phyloP scores from a whole-genome alignment of 371 early-diverging fungal genomes.

The Synchytrium microbalum region DNA sequence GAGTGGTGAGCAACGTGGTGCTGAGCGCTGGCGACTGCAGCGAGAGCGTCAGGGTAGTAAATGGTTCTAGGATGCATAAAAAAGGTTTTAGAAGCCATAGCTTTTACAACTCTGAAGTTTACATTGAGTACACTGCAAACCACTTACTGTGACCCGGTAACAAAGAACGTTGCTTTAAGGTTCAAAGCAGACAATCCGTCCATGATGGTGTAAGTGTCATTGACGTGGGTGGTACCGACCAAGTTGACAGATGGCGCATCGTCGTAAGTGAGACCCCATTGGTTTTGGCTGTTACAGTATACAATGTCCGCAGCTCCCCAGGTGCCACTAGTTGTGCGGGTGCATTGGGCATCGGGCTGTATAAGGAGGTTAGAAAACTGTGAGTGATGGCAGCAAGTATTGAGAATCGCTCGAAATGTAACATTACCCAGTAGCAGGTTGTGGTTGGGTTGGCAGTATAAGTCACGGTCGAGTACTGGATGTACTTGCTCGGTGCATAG shows the following conservation, averaged over 20 bases:
- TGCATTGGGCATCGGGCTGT: background rate
- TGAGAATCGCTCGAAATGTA: too few relatives aligned
- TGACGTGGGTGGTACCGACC: background rate
- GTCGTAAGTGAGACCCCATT: background rate
- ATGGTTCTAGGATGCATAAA: too few relatives aligned
- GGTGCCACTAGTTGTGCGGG: background rate
- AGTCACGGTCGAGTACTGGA: background rate
- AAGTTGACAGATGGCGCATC: background rate
- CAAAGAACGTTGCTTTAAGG: constrained; percentile 34
- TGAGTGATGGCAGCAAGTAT: too few relatives aligned
- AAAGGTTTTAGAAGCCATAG: too few relatives aligned
- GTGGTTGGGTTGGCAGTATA: background rate
- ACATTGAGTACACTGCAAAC: too few relatives aligned
- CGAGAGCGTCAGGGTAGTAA: constrained; percentile 34
- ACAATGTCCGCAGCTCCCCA: background rate
- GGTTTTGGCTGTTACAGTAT: background rate
- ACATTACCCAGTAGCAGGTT: background rate
- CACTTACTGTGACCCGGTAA: constrained; percentile 60
- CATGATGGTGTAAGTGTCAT: background rate
- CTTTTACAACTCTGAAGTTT: too few relatives aligned
- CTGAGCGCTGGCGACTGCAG: constrained; percentile 24
- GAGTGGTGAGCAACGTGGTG: constrained; percentile 41
- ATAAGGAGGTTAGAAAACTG: too few relatives aligned
- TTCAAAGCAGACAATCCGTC: background rate
- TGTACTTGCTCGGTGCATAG: constrained; percentile 12